These are phyloP conservation scores for Saccharomyces hybrid DNA, from an alignment of 1,139 yeast genomes.

Conservation along the genomic window DNA sequence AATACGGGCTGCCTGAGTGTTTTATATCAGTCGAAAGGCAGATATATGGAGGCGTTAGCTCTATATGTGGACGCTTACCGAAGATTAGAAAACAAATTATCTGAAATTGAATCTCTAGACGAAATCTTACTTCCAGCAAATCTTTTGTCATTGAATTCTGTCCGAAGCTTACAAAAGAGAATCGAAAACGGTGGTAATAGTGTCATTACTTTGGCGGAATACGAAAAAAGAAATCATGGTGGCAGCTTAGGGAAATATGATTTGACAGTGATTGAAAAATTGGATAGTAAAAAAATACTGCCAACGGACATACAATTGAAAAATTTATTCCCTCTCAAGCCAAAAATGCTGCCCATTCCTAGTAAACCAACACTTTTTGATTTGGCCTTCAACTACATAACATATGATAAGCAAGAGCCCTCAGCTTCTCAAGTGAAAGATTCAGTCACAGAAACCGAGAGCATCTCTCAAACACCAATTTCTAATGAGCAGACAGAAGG, in stretches of 20 bases:
- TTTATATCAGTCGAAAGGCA: slow-evolving; percentile 24
- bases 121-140: slow-evolving; percentile 17
- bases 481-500: slow-evolving; percentile 5
- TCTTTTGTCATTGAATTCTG: slow-evolving; percentile 13
- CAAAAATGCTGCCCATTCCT: slow-evolving; percentile 47
- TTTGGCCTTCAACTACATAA: slow-evolving; percentile 74
- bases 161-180: slow-evolving; percentile 10
- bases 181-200: slow-evolving; percentile 21
- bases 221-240: slow-evolving; percentile 18
- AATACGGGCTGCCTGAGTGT: slow-evolving; percentile 24
- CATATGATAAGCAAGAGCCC: slow-evolving; percentile 33
- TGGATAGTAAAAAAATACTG: slow-evolving; percentile 37
- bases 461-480: background rate
- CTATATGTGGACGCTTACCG: slow-evolving; percentile 22
- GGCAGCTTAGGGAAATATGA: slow-evolving; percentile 7
- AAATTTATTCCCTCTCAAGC: slow-evolving; percentile 43
- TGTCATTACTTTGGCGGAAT: slow-evolving; percentile 28
- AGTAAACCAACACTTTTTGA: slow-evolving; percentile 88
- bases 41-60: slow-evolving; percentile 27
- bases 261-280: slow-evolving; percentile 41
- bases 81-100: slow-evolving; percentile 12
- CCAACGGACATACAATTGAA: slow-evolving; percentile 34
- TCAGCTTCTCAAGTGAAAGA: background rate
- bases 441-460: slow-evolving; percentile 1
- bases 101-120: slow-evolving; percentile 7